Evolutionary conservation across 2,329 filamentous ascomycete genomes (phyloP).

Genomic region (Myriosclerotinia duriaeana): DNA sequence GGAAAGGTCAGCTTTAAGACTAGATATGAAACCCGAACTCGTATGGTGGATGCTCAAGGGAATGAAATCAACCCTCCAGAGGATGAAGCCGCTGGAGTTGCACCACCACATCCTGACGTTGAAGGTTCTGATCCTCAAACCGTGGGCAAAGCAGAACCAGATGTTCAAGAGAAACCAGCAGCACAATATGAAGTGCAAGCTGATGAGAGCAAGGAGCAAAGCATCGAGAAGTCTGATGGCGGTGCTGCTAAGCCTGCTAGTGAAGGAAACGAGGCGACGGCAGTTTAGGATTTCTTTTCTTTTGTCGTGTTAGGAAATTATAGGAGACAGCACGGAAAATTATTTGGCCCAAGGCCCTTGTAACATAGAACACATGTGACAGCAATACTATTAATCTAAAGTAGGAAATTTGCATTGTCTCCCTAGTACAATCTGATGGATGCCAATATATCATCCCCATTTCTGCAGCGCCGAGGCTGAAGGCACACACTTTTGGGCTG

Average conservation of each 20-base stretch:
- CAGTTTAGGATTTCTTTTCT: constrained; percentile 31
- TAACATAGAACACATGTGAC: constrained; percentile 23
- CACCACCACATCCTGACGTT: constrained; percentile 44
- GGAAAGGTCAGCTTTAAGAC: constrained; percentile 96
- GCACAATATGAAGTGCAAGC: constrained; percentile 45
- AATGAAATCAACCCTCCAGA: constrained; percentile 60
- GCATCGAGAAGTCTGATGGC: constrained; percentile 48
- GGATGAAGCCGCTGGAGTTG: constrained; percentile 31
- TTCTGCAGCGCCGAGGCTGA: not conserved
- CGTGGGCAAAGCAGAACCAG: constrained; percentile 43
- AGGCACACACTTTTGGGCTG: not conserved
- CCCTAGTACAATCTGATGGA: not conserved
- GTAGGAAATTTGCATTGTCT: not conserved
- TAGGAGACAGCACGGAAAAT: constrained; percentile 4
- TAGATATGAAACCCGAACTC: constrained; percentile 90
- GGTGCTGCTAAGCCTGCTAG: constrained; percentile 60
- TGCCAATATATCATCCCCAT: not conserved
- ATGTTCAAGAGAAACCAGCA: constrained; percentile 46
- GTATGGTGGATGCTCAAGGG: constrained; percentile 75
- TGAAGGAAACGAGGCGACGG: constrained; percentile 58
- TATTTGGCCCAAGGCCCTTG: constrained; percentile 20
- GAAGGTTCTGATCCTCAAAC: constrained; percentile 62
- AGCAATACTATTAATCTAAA: constrained; percentile 11
- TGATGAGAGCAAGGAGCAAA: constrained; percentile 59
- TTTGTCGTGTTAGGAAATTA: constrained; percentile 17